phyloP scores from a whole-genome alignment of 2,329 filamentous ascomycete species.

The Pyricularia grisea region DNA sequence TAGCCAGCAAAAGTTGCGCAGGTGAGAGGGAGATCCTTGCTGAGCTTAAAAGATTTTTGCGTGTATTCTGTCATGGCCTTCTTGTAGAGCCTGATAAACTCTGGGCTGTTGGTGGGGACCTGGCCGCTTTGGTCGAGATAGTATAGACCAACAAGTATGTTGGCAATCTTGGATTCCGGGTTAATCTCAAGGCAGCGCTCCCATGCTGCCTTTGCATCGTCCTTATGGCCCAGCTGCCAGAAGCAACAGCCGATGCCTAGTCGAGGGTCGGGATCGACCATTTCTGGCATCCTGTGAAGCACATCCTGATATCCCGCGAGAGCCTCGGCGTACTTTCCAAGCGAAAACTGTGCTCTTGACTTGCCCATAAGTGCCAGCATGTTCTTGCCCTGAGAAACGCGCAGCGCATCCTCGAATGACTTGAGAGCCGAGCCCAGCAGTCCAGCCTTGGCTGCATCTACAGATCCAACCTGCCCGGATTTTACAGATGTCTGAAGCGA shows the following conservation, averaged over 20 bases:
- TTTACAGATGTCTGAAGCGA: slow-evolving; percentile 73
- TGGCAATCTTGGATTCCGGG: slow-evolving; percentile 78
- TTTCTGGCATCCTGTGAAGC: slow-evolving; percentile 72
- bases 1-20: slow-evolving; percentile 87
- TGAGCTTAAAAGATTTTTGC: slow-evolving; percentile 85
- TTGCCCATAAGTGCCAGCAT: slow-evolving; percentile 89
- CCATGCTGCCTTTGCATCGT: slow-evolving; percentile 87
- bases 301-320: slow-evolving; percentile 81
- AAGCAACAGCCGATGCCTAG: slow-evolving; percentile 93
- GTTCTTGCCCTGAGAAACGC: slow-evolving; percentile 76
- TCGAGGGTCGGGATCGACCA: slow-evolving; percentile 87
- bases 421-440: slow-evolving; percentile 79
- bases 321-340: slow-evolving; percentile 78
- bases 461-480: slow-evolving; percentile 46
- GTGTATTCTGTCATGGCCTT: slow-evolving; percentile 93
- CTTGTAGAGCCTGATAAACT: slow-evolving; percentile 79
- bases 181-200: slow-evolving; percentile 74
- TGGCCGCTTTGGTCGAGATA: slow-evolving; percentile 81
- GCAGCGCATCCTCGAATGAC: slow-evolving; percentile 88
- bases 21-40: slow-evolving; percentile 82
- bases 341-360: slow-evolving; percentile 75
- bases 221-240: slow-evolving; percentile 92
- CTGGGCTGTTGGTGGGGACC: slow-evolving; percentile 71
- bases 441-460: slow-evolving; percentile 68
- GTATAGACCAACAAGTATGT: slow-evolving; percentile 82